Evolutionary conservation across 495 filamentous ascomycete species (phyloP).

Genomic region (Hypoxylon fragiforme): DNA sequence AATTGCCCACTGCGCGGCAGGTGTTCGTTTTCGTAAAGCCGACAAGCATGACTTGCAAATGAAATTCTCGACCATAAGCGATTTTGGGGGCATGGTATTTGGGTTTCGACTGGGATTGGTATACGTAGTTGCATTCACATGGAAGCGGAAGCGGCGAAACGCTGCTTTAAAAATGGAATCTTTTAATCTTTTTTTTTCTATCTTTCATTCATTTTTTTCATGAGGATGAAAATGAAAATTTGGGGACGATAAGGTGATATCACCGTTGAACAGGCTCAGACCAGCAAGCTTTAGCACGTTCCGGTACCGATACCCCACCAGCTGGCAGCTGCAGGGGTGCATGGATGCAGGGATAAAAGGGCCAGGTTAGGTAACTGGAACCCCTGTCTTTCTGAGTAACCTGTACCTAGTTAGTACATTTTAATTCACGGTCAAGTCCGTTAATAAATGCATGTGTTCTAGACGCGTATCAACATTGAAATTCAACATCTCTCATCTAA

Average conservation of each 20-base stretch:
- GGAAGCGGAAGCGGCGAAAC: conserved; percentile 4
- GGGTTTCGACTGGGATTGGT: background rate
- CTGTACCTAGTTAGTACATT: background rate
- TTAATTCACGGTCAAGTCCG: conserved; percentile 10
- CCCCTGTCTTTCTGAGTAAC: background rate
- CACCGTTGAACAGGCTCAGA: too few species aligned
- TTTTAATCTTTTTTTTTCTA: too few species aligned
- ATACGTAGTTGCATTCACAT: background rate
- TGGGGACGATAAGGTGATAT: conserved; percentile 29
- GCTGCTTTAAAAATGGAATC: conserved; percentile 6
- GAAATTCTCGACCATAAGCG: conserved; percentile 38
- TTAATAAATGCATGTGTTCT: conserved; percentile 10
- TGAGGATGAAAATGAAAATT: conserved; percentile 10
- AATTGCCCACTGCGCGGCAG: conserved; percentile 30
- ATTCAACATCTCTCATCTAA: too few species aligned
- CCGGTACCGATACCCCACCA: too few species aligned
- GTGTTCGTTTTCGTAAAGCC: conserved; percentile 28
- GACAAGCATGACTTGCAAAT: conserved; percentile 44
- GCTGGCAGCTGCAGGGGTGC: too few species aligned
- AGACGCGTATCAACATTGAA: conserved; percentile 12
- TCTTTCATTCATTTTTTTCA: too few species aligned
- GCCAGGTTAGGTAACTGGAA: too few species aligned
- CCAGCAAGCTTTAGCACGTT: conserved; percentile 9
- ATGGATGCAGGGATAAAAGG: too few species aligned
- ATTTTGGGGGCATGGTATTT: conserved; percentile 41